Conservation (phyloP, 108 stramenopile genomes). For the Cyclotella cryptica region DNA sequence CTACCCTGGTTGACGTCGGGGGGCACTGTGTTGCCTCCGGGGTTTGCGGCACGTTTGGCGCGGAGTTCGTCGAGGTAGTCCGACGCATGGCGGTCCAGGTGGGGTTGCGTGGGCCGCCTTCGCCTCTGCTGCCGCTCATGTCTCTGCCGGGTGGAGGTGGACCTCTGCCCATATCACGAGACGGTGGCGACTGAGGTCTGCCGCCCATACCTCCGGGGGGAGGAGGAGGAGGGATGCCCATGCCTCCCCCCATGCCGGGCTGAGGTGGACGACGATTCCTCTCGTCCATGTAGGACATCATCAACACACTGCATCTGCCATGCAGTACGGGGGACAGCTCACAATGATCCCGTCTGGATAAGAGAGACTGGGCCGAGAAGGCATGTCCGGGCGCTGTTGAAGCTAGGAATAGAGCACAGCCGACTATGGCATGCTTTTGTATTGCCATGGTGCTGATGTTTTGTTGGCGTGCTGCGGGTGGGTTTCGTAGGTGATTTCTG, state of each 20-base stretch:
- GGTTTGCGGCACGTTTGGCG: conserved; percentile 16
- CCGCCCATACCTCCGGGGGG: background rate
- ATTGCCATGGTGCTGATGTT: background rate
- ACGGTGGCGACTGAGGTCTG: too few species aligned
- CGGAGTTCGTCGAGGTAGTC: conserved; percentile 35
- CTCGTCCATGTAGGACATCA: conserved; percentile 17
- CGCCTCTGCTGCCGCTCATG: background rate
- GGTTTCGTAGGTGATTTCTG: background rate
- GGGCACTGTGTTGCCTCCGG: conserved; percentile 7
- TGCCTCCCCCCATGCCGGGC: background rate
- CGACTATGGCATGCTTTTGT: background rate
- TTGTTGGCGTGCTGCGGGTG: too few species aligned
- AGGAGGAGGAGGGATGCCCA: conserved; percentile 7
- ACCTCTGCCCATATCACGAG: conserved; percentile 1
- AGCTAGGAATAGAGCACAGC: conserved; percentile 6
- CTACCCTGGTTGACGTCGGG: conserved; percentile 1
- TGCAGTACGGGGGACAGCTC: background rate
- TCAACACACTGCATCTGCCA: background rate
- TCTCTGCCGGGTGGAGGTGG: background rate
- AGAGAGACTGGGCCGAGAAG: conserved; percentile 7
- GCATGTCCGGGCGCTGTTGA: conserved; percentile 10
- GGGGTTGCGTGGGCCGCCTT: conserved; percentile 4
- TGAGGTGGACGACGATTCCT: background rate
- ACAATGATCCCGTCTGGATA: background rate
- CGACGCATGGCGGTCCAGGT: conserved; percentile 29